These are phyloP conservation scores for Fusarium incarnatum DNA, from an alignment of 2,329 filamentous ascomycete genomes.

Conservation along the genomic window DNA sequence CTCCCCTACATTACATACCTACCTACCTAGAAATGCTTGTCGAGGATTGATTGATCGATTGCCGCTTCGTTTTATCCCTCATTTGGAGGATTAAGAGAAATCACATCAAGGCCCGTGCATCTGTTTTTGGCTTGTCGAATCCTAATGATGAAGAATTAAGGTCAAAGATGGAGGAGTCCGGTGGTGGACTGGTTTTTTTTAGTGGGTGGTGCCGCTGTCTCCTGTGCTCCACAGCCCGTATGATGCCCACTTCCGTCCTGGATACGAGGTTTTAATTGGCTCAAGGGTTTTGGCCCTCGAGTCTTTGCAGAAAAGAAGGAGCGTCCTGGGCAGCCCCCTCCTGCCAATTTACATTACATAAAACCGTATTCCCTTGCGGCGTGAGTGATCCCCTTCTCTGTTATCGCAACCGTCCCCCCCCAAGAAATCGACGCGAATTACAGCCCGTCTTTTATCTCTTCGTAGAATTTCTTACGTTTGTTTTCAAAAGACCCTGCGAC, in stretches of 20 bases:
- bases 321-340: constrained; percentile 45
- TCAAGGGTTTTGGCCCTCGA: constrained; percentile 33
- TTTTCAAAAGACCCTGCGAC: constrained; percentile 45
- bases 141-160: constrained; percentile 29
- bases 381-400: constrained; percentile 49
- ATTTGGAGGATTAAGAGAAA: constrained; percentile 22
- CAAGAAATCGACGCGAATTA: constrained; percentile 46
- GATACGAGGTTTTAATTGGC: constrained; percentile 35
- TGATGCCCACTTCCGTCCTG: constrained; percentile 10
- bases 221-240: constrained; percentile 26
- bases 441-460: constrained; percentile 50
- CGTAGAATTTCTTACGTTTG: constrained; percentile 49
- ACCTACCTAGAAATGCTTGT: background rate
- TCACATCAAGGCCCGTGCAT: constrained; percentile 26
- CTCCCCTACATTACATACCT: background rate
- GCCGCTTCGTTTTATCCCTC: constrained; percentile 25
- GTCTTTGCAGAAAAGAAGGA: constrained; percentile 39
- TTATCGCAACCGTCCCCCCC: constrained; percentile 49
- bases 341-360: constrained; percentile 55
- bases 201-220: constrained; percentile 38
- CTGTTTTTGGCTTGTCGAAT: constrained; percentile 6
- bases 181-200: constrained; percentile 42
- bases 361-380: constrained; percentile 48
- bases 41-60: constrained; percentile 8
- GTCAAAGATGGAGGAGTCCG: constrained; percentile 32